Conservation (phyloP, 2,329 filamentous ascomycete genomes). For the Bipolaris sorokiniana region DNA sequence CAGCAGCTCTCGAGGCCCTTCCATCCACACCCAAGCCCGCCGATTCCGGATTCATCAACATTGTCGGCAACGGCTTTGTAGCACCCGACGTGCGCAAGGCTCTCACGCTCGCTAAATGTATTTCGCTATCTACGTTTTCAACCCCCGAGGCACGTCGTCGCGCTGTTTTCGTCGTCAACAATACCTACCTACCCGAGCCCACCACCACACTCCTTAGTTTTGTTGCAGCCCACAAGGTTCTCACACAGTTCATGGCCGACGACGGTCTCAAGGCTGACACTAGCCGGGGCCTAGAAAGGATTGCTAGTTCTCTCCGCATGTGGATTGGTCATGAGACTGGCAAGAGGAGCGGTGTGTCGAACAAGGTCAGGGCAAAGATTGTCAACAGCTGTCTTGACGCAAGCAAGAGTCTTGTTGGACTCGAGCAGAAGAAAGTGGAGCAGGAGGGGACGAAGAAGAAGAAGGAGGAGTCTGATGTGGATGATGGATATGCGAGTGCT, state of each 20-base stretch:
- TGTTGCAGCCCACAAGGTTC: constrained; percentile 52
- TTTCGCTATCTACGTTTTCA: constrained; percentile 56
- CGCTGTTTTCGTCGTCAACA: constrained; percentile 50
- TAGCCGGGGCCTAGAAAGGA: constrained; percentile 51
- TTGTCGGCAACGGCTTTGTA: constrained; percentile 62
- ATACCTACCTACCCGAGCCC: constrained; percentile 47
- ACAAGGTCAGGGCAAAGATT: constrained; percentile 47
- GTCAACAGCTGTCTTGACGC: constrained; percentile 52
- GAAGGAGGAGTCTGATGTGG: constrained; percentile 30
- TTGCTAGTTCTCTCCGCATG: constrained; percentile 52
- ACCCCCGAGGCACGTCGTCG: constrained; percentile 43
- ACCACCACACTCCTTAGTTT: constrained; percentile 55
- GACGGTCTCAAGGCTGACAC: constrained; percentile 40
- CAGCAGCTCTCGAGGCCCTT: constrained; percentile 60
- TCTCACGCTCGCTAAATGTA: constrained; percentile 65
- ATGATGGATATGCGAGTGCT: constrained; percentile 40
- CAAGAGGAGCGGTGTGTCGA: constrained; percentile 48
- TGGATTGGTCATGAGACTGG: constrained; percentile 56
- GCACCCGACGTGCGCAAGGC: constrained; percentile 64
- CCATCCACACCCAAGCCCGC: constrained; percentile 48
- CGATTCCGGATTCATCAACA: constrained; percentile 50
- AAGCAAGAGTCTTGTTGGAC: constrained; percentile 53
- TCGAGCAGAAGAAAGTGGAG: constrained; percentile 12
- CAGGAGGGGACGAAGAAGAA: constrained; percentile 17
- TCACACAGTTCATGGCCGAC: constrained; percentile 48